Evolutionary conservation across 2,329 filamentous ascomycete species (phyloP).

Genomic region (Cercospora nicotianae): DNA sequence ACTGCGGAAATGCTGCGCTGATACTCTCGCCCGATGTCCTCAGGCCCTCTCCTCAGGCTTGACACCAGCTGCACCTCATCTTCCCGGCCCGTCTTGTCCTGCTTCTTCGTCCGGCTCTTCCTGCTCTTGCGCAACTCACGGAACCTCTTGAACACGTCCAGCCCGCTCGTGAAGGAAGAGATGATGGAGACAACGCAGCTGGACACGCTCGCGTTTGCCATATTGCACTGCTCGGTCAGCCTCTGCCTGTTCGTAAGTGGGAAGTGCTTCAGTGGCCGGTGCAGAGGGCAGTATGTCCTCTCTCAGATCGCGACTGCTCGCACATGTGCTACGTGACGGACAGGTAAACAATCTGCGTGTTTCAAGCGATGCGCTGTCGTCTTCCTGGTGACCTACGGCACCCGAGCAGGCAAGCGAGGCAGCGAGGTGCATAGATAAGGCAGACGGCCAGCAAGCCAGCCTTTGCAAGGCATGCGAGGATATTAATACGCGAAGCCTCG

Average conservation of each 20-base stretch:
- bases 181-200: conserved; percentile 44
- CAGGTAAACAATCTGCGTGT: conserved; percentile 14
- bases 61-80: conserved; percentile 43
- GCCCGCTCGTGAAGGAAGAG: conserved; percentile 47
- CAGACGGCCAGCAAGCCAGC: neutral
- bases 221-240: neutral
- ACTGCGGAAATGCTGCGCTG: conserved; percentile 40
- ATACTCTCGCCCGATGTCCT: conserved; percentile 47
- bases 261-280: neutral
- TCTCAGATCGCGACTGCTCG: neutral
- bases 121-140: conserved; percentile 33
- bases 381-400: neutral
- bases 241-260: neutral
- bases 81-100: conserved; percentile 28
- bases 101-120: conserved; percentile 24
- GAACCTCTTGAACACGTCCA: conserved; percentile 48
- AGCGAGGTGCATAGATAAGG: conserved; percentile 11
- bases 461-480: conserved; percentile 4
- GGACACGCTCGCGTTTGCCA: conserved; percentile 24
- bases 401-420: conserved; percentile 14
- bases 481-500: conserved; percentile 13
- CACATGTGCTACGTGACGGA: conserved; percentile 5
- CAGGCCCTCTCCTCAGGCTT: conserved; percentile 44
- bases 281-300: neutral
- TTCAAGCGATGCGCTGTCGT: conserved; percentile 18